phyloP scores from a whole-genome alignment of 495 filamentous ascomycete species.

The Penicillium roqueforti region DNA sequence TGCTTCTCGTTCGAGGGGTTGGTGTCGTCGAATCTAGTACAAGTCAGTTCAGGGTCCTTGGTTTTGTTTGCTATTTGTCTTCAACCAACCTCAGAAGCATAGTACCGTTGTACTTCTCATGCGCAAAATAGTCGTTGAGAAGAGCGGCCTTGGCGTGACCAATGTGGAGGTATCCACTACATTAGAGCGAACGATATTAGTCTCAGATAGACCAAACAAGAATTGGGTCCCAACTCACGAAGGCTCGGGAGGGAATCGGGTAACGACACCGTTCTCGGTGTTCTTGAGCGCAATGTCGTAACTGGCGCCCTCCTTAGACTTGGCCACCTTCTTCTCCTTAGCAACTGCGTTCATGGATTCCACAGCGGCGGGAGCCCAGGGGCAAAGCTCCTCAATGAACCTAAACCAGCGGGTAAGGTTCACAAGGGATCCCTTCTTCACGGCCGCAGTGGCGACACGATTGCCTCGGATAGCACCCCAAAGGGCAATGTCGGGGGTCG shows the following conservation, averaged over 20 bases:
- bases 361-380: constrained; percentile 49
- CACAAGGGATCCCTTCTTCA: constrained; percentile 70
- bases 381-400: constrained; percentile 77
- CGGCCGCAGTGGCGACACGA: constrained; percentile 72
- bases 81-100: too few relatives aligned
- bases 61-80: too few relatives aligned
- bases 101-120: constrained; percentile 80
- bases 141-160: constrained; percentile 91
- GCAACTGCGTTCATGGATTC: constrained; percentile 57
- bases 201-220: background rate
- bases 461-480: constrained; percentile 86
- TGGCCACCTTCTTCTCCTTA: constrained; percentile 62
- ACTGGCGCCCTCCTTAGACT: constrained; percentile 77
- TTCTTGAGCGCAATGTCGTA: constrained; percentile 88
- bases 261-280: constrained; percentile 88
- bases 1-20: constrained; percentile 92
- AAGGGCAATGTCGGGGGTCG: constrained; percentile 72
- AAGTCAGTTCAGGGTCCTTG: too few relatives aligned
- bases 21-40: constrained; percentile 80
- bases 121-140: constrained; percentile 90
- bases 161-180: constrained; percentile 82
- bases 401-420: constrained; percentile 87
- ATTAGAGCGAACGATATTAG: constrained; percentile 7
- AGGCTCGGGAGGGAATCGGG: constrained; percentile 92
- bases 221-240: constrained; percentile 52